These are phyloP conservation scores for Metschnikowia gruessii DNA, from an alignment of 805 yeast species.

Conservation along the genomic window DNA sequence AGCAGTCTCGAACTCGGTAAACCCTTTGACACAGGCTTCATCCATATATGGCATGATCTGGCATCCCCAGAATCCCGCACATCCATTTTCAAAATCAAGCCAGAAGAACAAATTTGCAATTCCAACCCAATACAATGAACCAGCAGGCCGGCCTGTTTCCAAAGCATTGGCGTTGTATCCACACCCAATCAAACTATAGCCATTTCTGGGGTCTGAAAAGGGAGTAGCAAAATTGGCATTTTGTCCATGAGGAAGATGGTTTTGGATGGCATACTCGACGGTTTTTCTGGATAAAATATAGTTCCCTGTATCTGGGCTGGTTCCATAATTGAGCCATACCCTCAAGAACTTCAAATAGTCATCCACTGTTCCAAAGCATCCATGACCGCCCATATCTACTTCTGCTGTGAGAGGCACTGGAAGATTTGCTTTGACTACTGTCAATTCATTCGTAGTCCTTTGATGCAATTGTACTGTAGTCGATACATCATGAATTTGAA, in stretches of 20 bases:
- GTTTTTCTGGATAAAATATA: constrained; percentile 29
- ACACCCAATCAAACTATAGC: constrained; percentile 34
- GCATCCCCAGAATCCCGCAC: constrained; percentile 41
- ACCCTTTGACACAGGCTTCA: constrained; percentile 12
- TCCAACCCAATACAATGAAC: constrained; percentile 40
- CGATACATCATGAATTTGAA: constrained; percentile 9
- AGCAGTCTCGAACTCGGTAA: constrained; percentile 15
- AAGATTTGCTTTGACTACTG: constrained; percentile 4
- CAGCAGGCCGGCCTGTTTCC: constrained; percentile 36
- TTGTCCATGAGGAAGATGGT: constrained; percentile 29
- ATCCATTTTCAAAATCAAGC: constrained; percentile 36
- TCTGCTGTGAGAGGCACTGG: constrained; percentile 17
- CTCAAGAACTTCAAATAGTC: constrained; percentile 41
- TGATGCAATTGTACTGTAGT: constrained; percentile 9
- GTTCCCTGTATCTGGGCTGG: constrained; percentile 36
- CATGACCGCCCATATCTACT: constrained; percentile 46
- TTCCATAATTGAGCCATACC: constrained; percentile 40
- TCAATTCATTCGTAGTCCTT: constrained; percentile 5
- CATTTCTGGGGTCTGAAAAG: constrained; percentile 23
- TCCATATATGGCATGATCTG: constrained; percentile 38
- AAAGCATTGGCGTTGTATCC: constrained; percentile 25
- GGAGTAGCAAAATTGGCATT: constrained; percentile 21
- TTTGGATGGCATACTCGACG: constrained; percentile 30
- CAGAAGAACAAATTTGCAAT: constrained; percentile 40
- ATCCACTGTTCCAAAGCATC: constrained; percentile 35